phyloP scores from a whole-genome alignment of 1,284 basidiomycete species.

The Trichosporon ovoides region DNA sequence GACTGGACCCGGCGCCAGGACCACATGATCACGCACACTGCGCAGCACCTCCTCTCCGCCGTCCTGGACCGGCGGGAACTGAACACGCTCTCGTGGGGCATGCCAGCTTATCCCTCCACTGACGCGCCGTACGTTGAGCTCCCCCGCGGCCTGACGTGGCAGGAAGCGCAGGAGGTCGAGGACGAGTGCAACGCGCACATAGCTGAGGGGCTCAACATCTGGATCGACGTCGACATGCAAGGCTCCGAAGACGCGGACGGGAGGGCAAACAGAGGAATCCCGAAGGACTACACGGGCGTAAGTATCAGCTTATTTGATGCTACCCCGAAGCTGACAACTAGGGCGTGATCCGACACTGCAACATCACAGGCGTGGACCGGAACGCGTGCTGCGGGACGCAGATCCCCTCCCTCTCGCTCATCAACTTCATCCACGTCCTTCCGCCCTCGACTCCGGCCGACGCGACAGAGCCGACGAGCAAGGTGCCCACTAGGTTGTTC shows the following conservation, averaged over 20 bases:
- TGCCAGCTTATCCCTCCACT: conserved; percentile 54
- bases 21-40: conserved; percentile 78
- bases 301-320: too few species aligned
- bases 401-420: conserved; percentile 39
- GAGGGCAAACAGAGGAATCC: conserved; percentile 64
- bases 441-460: conserved; percentile 52
- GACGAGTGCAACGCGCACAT: conserved; percentile 60
- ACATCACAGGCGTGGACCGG: conserved; percentile 72
- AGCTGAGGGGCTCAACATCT: conserved; percentile 35
- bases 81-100: conserved; percentile 73
- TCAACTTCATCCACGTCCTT: conserved; percentile 43
- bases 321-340: conserved; percentile 18
- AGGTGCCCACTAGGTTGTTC: conserved; percentile 65
- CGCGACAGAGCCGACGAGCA: conserved; percentile 38
- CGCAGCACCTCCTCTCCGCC: conserved; percentile 76
- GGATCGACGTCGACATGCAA: conserved; percentile 40
- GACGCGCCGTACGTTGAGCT: conserved; percentile 75
- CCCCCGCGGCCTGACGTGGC: conserved; percentile 60
- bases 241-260: conserved; percentile 47
- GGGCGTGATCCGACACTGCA: conserved; percentile 71
- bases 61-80: conserved; percentile 66
- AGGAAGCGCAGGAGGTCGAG: conserved; percentile 63
- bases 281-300: conserved; percentile 46
- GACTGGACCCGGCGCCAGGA: conserved; percentile 70
- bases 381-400: conserved; percentile 85